A percentile compares a stretch with the other conserved stretches of the same genome.
Conservation (phyloP, 129 eudicot genomes). For the Tanacetum coccineum region DNA sequence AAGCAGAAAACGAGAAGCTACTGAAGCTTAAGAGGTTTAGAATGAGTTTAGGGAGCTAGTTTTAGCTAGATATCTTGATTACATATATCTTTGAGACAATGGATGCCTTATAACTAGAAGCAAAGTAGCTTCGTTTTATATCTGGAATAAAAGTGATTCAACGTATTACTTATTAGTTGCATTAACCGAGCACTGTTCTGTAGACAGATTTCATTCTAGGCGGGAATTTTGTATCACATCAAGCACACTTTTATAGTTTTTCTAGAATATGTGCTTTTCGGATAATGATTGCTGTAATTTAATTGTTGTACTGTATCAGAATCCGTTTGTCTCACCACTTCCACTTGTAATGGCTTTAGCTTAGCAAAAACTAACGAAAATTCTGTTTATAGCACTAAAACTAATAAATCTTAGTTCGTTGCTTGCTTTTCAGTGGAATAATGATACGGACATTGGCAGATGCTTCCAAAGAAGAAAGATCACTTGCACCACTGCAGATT, state of each 20-base stretch:
- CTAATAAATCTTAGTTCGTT: not conserved
- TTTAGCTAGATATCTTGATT: not conserved
- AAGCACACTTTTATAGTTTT: not conserved
- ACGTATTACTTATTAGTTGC: not conserved
- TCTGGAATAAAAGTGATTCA: not conserved
- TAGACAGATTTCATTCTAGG: not conserved
- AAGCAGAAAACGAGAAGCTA: not conserved
- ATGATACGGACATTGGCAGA: slow-evolving; percentile 69
- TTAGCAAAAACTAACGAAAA: not conserved
- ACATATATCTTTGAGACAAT: not conserved
- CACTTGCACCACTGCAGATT: slow-evolving; percentile 59
- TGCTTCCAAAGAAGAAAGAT: slow-evolving; percentile 54
- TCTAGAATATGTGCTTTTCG: not conserved
- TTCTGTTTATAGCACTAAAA: not conserved
- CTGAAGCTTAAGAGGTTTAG: not conserved
- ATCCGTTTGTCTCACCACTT: not conserved
- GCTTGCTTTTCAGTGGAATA: slow-evolving; percentile 47
- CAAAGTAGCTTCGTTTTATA: not conserved
- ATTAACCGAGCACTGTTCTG: not conserved
- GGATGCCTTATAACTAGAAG: not conserved
- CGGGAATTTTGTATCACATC: not conserved
- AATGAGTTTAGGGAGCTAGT: not conserved
- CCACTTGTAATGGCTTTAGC: not conserved
- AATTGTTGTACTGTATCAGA: not conserved
- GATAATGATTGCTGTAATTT: not conserved